Percentiles rank a stretch among this genome's conserved stretches.
These are phyloP conservation scores for Claviceps sp. DNA, from an alignment of 2,329 filamentous ascomycete genomes.

Conservation along the genomic window DNA sequence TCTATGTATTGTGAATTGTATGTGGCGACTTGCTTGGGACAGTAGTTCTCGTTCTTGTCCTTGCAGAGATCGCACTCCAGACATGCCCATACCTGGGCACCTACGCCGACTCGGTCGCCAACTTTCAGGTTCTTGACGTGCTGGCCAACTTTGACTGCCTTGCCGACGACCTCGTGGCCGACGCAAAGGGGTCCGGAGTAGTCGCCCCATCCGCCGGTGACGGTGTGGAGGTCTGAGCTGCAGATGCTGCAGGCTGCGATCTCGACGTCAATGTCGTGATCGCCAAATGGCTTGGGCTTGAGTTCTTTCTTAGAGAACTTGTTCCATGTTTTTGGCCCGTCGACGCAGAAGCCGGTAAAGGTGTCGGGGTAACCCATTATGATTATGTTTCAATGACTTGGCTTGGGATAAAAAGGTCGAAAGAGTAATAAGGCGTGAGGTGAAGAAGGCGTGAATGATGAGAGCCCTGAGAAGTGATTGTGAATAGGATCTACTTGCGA, in stretches of 20 bases:
- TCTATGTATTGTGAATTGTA: slow-evolving; percentile 45
- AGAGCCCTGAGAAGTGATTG: no score
- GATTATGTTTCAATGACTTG: background rate
- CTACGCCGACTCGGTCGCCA: slow-evolving; percentile 52
- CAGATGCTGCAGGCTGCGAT: slow-evolving; percentile 56
- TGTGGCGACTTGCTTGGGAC: slow-evolving; percentile 36
- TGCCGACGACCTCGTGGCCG: slow-evolving; percentile 47
- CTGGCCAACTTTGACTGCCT: slow-evolving; percentile 33
- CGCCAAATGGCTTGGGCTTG: slow-evolving; percentile 23
- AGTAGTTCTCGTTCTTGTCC: slow-evolving; percentile 36
- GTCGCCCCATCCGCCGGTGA: slow-evolving; percentile 43
- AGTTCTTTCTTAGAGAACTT: slow-evolving; percentile 24
- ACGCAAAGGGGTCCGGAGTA: slow-evolving; percentile 34
- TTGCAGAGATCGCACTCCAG: slow-evolving; percentile 35
- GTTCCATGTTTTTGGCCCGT: slow-evolving; percentile 28
- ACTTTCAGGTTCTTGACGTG: slow-evolving; percentile 35
- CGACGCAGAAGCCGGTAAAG: slow-evolving; percentile 29
- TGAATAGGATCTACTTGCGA: no score
- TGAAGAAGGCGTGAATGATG: no score
- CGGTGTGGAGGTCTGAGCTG: slow-evolving; percentile 46
- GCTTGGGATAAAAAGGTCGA: no score
- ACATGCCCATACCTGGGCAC: slow-evolving; percentile 47
- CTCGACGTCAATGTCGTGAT: slow-evolving; percentile 47
- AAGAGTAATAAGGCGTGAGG: no score
- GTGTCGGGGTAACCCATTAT: slow-evolving; percentile 32